A percentile compares a stretch with the other conserved stretches of the same genome.
phyloP scores from a whole-genome alignment of 2,329 filamentous ascomycete genomes.

The Penicillium crustosum region DNA sequence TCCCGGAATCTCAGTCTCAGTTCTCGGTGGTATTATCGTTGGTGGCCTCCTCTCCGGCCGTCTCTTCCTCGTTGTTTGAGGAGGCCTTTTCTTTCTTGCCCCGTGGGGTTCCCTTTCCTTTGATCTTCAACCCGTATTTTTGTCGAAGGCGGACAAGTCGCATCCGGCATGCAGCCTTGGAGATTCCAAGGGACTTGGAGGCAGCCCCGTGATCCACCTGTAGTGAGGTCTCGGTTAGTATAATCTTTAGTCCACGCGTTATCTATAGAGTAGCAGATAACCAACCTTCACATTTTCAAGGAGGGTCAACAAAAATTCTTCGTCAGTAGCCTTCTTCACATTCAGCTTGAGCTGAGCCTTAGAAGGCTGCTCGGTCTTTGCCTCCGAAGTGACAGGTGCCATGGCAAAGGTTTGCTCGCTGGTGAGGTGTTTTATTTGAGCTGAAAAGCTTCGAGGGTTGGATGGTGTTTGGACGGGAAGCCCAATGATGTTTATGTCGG shows the following conservation, averaged over 20 bases:
- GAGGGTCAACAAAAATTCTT: not conserved
- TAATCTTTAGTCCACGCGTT: not conserved
- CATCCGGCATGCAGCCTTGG: not conserved
- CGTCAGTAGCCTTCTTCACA: not conserved
- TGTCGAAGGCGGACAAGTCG: not conserved
- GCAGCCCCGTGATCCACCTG: not conserved
- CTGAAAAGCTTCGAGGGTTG: no score
- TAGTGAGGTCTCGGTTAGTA: not conserved
- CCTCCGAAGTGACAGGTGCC: no score
- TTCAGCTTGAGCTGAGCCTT: no score
- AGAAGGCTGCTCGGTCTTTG: no score
- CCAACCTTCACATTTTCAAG: rapidly evolving
- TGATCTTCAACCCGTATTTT: rapidly evolving
- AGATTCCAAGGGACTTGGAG: rapidly evolving
- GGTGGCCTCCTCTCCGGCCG: no score
- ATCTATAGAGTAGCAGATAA: no score
- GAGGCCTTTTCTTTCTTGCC: rapidly evolving
- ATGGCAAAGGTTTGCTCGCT: no score
- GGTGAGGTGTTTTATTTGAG: no score
- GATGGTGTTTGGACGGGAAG: no score
- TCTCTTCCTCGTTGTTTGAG: not conserved
- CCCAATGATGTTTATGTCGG: no score
- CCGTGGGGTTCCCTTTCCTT: rapidly evolving
- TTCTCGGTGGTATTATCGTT: not conserved
- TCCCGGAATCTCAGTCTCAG: not conserved